Evolutionary conservation across 2,329 filamentous ascomycete genomes (phyloP).

Genomic region (Colletotrichum sp.): DNA sequence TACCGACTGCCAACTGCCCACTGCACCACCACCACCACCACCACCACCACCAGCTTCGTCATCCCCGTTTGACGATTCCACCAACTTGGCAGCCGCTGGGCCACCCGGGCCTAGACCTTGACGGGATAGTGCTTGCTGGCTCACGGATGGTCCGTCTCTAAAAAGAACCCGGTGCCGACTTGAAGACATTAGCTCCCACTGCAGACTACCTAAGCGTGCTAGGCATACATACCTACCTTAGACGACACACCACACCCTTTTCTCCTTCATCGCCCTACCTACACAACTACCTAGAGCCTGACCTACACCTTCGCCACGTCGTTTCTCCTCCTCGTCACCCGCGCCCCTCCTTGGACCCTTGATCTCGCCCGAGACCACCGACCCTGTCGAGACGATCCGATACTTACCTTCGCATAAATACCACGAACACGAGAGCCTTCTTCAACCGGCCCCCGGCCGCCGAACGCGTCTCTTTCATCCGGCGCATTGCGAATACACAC

Average conservation of each 20-base stretch:
- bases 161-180: slow-evolving; percentile 7
- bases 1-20: background rate
- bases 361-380: background rate
- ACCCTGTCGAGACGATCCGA: background rate
- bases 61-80: slow-evolving; percentile 16
- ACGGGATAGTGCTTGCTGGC: slow-evolving; percentile 14
- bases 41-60: slow-evolving; percentile 2
- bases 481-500: background rate
- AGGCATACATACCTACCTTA: background rate
- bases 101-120: slow-evolving; percentile 11
- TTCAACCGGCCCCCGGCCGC: background rate
- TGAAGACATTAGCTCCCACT: slow-evolving; percentile 6
- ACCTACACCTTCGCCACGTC: slow-evolving; percentile 5
- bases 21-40: background rate
- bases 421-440: background rate
- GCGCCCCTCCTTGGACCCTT: background rate
- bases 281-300: background rate
- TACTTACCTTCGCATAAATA: background rate
- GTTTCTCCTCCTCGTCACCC: slow-evolving; percentile 5
- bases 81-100: background rate
- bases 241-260: slow-evolving; percentile 1
- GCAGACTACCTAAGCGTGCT: background rate
- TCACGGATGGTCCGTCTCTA: slow-evolving; percentile 7
- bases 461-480: background rate
- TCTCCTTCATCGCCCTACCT: background rate